phyloP scores from a whole-genome alignment of 192 early-diverging fungal genomes.

The Backusella psychrophila region DNA sequence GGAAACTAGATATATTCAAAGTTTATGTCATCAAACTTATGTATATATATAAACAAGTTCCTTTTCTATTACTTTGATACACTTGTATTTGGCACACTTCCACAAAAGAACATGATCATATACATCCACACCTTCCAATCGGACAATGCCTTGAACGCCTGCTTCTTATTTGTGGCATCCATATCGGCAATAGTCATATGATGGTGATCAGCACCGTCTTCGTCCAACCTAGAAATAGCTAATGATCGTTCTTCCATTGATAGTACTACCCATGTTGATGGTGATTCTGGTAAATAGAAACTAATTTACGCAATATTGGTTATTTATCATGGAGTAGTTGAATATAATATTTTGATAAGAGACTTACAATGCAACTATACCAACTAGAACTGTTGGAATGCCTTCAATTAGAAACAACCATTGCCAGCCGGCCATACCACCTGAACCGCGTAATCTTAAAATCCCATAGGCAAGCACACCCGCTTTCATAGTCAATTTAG shows the following conservation, averaged over 20 bases:
- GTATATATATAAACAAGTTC: not conserved
- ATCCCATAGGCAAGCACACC: slow-evolving; percentile 33
- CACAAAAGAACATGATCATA: slow-evolving; percentile 39
- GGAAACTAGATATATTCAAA: slow-evolving; percentile 19
- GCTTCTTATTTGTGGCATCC: slow-evolving; percentile 22
- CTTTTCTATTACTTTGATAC: slow-evolving; percentile 29
- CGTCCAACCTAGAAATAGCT: slow-evolving; percentile 13
- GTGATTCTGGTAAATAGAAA: slow-evolving; percentile 26
- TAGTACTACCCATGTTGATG: slow-evolving; percentile 19
- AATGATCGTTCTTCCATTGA: slow-evolving; percentile 16
- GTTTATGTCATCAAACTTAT: not conserved
- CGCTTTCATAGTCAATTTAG: slow-evolving; percentile 1
- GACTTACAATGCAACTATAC: slow-evolving; percentile 27
- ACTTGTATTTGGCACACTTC: slow-evolving; percentile 37
- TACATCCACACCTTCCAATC: slow-evolving; percentile 37
- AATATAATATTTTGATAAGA: not conserved
- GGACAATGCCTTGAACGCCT: slow-evolving; percentile 15
- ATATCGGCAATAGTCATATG: slow-evolving; percentile 23
- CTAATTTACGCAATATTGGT: not conserved
- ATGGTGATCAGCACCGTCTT: not conserved
- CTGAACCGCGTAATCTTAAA: slow-evolving; percentile 23
- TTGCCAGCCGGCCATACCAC: slow-evolving; percentile 33
- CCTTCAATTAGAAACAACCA: slow-evolving; percentile 37
- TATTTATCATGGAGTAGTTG: not conserved
- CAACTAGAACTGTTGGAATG: slow-evolving; percentile 28